Evolutionary conservation across 768 basidiomycete species (phyloP).

Genomic region (Boletus subparvulus): DNA sequence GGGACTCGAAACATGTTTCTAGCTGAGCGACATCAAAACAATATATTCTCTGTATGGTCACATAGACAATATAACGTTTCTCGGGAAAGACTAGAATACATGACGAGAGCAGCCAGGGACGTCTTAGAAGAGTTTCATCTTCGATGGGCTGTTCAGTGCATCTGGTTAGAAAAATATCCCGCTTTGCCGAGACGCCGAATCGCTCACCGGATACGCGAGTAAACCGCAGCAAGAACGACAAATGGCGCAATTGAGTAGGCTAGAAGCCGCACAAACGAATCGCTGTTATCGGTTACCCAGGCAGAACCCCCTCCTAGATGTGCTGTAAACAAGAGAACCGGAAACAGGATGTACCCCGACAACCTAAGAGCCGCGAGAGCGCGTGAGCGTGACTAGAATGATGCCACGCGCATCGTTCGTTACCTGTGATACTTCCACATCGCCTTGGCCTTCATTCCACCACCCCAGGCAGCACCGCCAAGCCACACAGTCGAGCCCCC

Average conservation of each 20-base stretch:
- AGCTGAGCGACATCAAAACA: constrained; percentile 8
- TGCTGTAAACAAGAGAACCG: constrained; percentile 57
- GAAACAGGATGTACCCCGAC: constrained; percentile 73
- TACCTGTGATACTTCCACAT: constrained; percentile 87
- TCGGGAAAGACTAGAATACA: background rate
- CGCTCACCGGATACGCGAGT: constrained; percentile 52
- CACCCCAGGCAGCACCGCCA: constrained; percentile 66
- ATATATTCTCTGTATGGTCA: constrained; percentile 2
- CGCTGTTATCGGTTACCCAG: constrained; percentile 48
- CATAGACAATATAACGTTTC: constrained; percentile 1
- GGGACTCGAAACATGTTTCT: constrained; percentile 14
- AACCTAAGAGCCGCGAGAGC: constrained; percentile 39
- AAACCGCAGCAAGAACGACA: constrained; percentile 42
- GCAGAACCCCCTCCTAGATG: constrained; percentile 67
- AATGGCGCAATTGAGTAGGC: constrained; percentile 58
- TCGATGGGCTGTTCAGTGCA: constrained; percentile 47
- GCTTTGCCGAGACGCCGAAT: background rate
- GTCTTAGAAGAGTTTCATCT: constrained; percentile 57
- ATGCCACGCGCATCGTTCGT: constrained; percentile 1
- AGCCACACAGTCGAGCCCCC: constrained; percentile 83
- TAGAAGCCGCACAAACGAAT: constrained; percentile 42
- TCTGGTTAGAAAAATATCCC: background rate
- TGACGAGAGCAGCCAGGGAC: background rate
- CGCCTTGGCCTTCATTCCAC: constrained; percentile 65
- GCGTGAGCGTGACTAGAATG: background rate